Conservation (phyloP, 1,284 basidiomycete genomes). For the Singerocomus inundabilis region DNA sequence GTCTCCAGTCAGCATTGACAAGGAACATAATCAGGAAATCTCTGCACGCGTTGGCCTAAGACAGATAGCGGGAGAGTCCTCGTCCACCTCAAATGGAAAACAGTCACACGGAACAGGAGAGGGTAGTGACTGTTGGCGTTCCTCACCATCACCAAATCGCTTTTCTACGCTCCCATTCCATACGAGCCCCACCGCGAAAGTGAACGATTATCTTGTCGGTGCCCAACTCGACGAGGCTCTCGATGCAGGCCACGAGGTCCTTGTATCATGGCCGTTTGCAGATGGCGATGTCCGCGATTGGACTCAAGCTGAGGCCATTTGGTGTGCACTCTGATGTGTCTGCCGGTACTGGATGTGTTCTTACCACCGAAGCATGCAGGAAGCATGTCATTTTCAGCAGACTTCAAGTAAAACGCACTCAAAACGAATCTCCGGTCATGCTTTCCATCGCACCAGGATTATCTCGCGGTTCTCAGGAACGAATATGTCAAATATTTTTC, state of each 20-base stretch:
- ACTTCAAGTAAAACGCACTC: slow-evolving; percentile 75
- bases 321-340: slow-evolving; percentile 48
- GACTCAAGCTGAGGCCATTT: slow-evolving; percentile 89
- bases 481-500: slow-evolving; percentile 86
- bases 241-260: slow-evolving; percentile 66
- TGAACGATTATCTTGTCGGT: slow-evolving; percentile 86
- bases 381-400: slow-evolving; percentile 80
- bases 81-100: slow-evolving; percentile 27
- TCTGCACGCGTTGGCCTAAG: slow-evolving; percentile 73
- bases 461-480: slow-evolving; percentile 72
- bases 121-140: slow-evolving; percentile 33
- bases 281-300: slow-evolving; percentile 78
- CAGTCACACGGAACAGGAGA: slow-evolving; percentile 20
- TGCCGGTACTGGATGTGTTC: not conserved
- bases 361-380: slow-evolving; percentile 46
- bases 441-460: slow-evolving; percentile 73
- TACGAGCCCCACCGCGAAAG: slow-evolving; percentile 42
- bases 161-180: slow-evolving; percentile 46
- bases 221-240: slow-evolving; percentile 77
- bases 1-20: slow-evolving; percentile 6
- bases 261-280: slow-evolving; percentile 83
- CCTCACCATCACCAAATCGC: slow-evolving; percentile 45
- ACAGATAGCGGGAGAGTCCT: slow-evolving; percentile 37
- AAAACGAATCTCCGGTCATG: slow-evolving; percentile 86
- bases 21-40: slow-evolving; percentile 50